Percentiles rank a stretch among this genome's conserved stretches.
Evolutionary conservation across 2,329 filamentous ascomycete genomes (phyloP).

Genomic region (Penicillium sp.): DNA sequence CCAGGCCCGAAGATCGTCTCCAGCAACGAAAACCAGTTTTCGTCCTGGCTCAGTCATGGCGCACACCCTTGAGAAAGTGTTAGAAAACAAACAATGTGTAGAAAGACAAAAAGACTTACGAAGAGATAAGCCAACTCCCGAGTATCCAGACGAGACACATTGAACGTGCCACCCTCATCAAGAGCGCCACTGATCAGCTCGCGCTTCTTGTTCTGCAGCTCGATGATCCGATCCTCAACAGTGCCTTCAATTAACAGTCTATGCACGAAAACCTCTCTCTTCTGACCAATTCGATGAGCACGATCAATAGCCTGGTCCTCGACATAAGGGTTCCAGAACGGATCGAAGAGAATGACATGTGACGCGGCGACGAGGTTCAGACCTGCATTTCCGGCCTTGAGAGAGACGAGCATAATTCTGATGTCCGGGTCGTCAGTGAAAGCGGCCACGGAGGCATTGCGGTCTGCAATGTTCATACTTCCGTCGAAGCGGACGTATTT

Average conservation of each 20-base stretch:
- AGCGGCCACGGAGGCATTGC: constrained; percentile 64
- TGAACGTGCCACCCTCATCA: constrained; percentile 68
- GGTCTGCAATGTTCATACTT: constrained; percentile 64
- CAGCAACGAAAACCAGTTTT: neutral
- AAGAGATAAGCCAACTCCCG: constrained; percentile 72
- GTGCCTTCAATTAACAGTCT: constrained; percentile 73
- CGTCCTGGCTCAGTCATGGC: neutral
- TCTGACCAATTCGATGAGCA: constrained; percentile 83
- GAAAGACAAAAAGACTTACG: constrained; percentile 31
- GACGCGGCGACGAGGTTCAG: constrained; percentile 81
- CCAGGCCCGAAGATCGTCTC: neutral
- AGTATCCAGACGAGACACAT: constrained; percentile 63
- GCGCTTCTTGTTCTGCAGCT: constrained; percentile 75
- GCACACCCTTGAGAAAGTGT: constrained; percentile 21
- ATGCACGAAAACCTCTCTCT: constrained; percentile 71
- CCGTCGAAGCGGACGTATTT: constrained; percentile 72
- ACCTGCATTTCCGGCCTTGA: constrained; percentile 80
- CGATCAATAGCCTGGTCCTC: constrained; percentile 91
- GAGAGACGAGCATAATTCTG: constrained; percentile 71
- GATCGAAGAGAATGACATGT: constrained; percentile 85
- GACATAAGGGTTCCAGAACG: constrained; percentile 92
- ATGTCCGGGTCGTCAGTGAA: constrained; percentile 63
- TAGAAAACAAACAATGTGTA: constrained; percentile 4
- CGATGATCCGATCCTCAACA: constrained; percentile 82
- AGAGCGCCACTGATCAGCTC: constrained; percentile 74